A percentile compares a stretch with the other conserved stretches of the same genome.
These are phyloP conservation scores for Podospora australis DNA, from an alignment of 495 filamentous ascomycete genomes.

Conservation along the genomic window DNA sequence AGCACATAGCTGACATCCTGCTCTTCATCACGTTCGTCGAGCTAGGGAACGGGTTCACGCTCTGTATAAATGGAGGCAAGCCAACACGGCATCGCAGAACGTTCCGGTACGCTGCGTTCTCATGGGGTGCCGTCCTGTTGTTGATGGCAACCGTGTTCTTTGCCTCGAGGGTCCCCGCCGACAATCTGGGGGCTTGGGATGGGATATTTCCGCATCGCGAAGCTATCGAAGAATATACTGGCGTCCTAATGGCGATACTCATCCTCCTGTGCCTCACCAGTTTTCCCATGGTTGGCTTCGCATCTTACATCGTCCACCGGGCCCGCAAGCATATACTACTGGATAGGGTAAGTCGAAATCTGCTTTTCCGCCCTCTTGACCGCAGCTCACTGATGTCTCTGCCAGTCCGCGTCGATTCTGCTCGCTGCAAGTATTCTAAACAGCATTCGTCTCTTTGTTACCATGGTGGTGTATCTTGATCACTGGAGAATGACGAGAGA, in stretches of 20 bases:
- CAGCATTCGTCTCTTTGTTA: slow-evolving; percentile 8
- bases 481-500: no score
- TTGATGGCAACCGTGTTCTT: slow-evolving; percentile 5
- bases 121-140: slow-evolving; percentile 4
- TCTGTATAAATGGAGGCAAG: slow-evolving; percentile 6
- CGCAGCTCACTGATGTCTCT: neutral
- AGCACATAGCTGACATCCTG: slow-evolving; percentile 10
- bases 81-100: neutral
- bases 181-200: neutral
- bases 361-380: neutral
- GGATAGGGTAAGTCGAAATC: slow-evolving; percentile 3
- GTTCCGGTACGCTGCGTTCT: slow-evolving; percentile 4
- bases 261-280: slow-evolving; percentile 18
- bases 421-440: slow-evolving; percentile 12
- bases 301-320: slow-evolving; percentile 7
- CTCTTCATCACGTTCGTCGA: slow-evolving; percentile 19
- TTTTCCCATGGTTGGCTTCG: slow-evolving; percentile 4
- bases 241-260: neutral
- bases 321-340: slow-evolving; percentile 2
- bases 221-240: no score
- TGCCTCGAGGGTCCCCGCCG: no score
- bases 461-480: slow-evolving; percentile 6
- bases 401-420: slow-evolving; percentile 10
- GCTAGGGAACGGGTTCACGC: slow-evolving; percentile 16
- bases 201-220: neutral